phyloP scores from a whole-genome alignment of 2,329 filamentous ascomycete species.

The Botryotinia calthae region DNA sequence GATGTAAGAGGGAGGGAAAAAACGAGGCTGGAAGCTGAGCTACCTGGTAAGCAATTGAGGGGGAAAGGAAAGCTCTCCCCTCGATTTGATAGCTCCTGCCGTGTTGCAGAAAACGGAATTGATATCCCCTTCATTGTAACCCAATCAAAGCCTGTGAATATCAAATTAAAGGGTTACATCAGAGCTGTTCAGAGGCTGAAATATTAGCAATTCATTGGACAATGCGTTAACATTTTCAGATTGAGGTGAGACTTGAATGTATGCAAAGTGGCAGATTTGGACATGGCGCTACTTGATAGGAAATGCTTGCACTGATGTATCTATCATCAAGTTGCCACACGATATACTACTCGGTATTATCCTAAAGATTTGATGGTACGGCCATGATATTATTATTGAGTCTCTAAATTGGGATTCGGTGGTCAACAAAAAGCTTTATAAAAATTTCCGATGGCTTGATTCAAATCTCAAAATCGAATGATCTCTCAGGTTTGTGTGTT shows the following conservation, averaged over 20 bases:
- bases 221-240: neutral
- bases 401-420: neutral
- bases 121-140: neutral
- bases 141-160: neutral
- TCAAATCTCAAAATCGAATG: neutral
- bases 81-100: slow-evolving; percentile 4
- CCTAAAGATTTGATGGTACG: neutral
- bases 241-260: slow-evolving; percentile 9
- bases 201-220: neutral
- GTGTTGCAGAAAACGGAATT: neutral
- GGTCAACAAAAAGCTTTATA: neutral
- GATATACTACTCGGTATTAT: neutral
- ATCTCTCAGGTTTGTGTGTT: neutral
- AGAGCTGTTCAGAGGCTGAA: neutral
- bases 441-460: neutral
- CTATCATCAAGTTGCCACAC: neutral
- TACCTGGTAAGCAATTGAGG: neutral
- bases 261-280: slow-evolving; percentile 3
- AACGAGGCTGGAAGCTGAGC: neutral
- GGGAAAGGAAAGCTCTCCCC: neutral
- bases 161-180: slow-evolving; percentile 11
- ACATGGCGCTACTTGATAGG: neutral
- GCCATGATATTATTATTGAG: neutral
- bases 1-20: neutral
- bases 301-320: neutral